Base-by-base conservation (phyloP, 805 yeast species). In the Lipomyces sp. region DNA sequence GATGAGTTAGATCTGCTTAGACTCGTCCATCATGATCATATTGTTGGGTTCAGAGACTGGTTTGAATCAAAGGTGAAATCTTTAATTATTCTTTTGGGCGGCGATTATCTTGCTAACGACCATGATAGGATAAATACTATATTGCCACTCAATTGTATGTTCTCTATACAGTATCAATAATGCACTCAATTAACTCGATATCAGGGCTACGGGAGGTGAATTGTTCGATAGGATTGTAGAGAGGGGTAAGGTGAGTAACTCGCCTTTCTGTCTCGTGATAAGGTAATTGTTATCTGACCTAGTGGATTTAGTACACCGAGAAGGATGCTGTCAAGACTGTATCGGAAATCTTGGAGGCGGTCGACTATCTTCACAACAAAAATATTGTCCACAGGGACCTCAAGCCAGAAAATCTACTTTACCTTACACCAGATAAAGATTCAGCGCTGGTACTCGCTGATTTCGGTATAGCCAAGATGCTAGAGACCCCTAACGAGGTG, bases 371-470 rank as follows among this genome's bases (percentile, higher is more conserved):
- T 60, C 99, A 94, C 76, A 78, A 80, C 69, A 79, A 79, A 60
- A 85, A 92, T 77, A 90, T 94, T 74, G 97, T 94, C 8, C 99
- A 94, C 77, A 84, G 98, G 66, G 98, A 94, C 77, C 83, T 94
- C 74, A 94, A 94, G 78, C 98, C 98, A 2, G 99, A 94, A 76
- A 94, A 94, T 78, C 84, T 94, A 57, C 82, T 94, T 58, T 93
- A 91, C 75, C 78, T 90, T 59, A 81, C 84, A n/a, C 75, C 77
- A 1, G 85, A 81, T n/a, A 84, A 81, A 13, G 82, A 87, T 68
- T 87, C 96, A 7, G 87, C 85, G 63, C 82, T 94, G 45, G 97
- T 93, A 10, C 81, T 94, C 70, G 97, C 98, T 0, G 99, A 94
- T 79, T 94, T 94, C 77, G 99, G 99, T 59, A 95, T 94, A 69